phyloP scores from a whole-genome alignment of 2,329 filamentous ascomycete genomes.

The Colletotrichum sp. region DNA sequence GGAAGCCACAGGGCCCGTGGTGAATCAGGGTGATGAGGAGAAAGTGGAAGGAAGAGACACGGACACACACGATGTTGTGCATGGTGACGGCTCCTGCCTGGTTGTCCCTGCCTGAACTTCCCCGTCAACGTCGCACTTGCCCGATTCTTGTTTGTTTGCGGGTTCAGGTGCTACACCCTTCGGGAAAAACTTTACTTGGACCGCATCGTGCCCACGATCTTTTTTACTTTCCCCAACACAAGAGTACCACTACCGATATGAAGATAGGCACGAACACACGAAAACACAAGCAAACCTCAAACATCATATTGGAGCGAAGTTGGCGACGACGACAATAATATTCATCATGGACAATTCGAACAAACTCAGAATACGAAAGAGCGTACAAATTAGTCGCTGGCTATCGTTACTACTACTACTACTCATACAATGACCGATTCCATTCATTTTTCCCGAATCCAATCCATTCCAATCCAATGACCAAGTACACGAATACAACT shows the following conservation, averaged over 20 bases:
- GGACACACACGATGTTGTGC: neutral
- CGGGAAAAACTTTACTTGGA: neutral
- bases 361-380: neutral
- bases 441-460: neutral
- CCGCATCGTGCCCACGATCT: neutral
- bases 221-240: neutral
- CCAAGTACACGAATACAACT: neutral
- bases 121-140: conserved; percentile 8
- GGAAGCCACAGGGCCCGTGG: conserved; percentile 3
- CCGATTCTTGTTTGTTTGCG: conserved; percentile 8
- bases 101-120: neutral
- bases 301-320: neutral
- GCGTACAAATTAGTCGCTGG: conserved; percentile 4
- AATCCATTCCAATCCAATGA: neutral
- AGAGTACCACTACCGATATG: neutral
- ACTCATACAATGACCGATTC: conserved; percentile 7
- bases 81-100: neutral
- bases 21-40: neutral
- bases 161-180: neutral
- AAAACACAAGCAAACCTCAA: neutral
- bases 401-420: neutral
- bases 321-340: neutral
- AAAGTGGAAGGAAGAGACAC: neutral
- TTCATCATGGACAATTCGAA: neutral
- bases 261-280: neutral